These are phyloP conservation scores for Escovopsis sp. DNA, from an alignment of 2,329 filamentous ascomycete genomes.

Conservation along the genomic window DNA sequence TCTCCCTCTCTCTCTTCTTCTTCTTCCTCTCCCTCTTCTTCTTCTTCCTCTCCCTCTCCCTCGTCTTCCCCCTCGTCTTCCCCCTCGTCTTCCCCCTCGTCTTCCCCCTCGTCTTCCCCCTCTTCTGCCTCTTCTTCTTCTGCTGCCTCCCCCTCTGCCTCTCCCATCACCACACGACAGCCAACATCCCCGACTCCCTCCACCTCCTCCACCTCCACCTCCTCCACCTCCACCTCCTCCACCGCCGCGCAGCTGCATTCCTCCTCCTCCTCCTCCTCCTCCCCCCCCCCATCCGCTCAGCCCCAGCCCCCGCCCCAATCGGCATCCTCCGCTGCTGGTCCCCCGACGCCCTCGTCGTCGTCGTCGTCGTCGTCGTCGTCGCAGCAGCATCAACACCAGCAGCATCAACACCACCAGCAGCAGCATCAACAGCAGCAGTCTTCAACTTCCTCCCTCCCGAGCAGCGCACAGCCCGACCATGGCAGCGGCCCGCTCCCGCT, in stretches of 20 bases:
- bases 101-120: neutral
- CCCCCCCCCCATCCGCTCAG: no score
- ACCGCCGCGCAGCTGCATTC: slow-evolving; percentile 1
- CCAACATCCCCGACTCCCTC: no score
- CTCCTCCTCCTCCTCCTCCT: no score
- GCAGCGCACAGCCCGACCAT: neutral
- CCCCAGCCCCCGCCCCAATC: no score
- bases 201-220: neutral
- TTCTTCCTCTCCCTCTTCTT: no score
- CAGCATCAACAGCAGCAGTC: neutral
- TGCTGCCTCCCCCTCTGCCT: no score
- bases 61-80: slow-evolving; percentile 5
- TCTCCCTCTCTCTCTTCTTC: no score
- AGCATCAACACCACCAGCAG: no score
- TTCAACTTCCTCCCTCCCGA: no score
- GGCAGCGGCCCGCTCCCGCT: neutral
- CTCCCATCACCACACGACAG: no score
- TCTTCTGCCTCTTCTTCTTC: no score
- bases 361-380: slow-evolving; percentile 1
- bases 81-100: slow-evolving; percentile 4
- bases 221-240: slow-evolving; percentile 1
- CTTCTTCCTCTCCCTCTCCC: slow-evolving; percentile 1
- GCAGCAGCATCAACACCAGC: no score
- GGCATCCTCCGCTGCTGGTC: neutral
- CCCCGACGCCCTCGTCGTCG: neutral